phyloP scores from a whole-genome alignment of 805 yeast species.

The Lipomyces spencermartinsiae region DNA sequence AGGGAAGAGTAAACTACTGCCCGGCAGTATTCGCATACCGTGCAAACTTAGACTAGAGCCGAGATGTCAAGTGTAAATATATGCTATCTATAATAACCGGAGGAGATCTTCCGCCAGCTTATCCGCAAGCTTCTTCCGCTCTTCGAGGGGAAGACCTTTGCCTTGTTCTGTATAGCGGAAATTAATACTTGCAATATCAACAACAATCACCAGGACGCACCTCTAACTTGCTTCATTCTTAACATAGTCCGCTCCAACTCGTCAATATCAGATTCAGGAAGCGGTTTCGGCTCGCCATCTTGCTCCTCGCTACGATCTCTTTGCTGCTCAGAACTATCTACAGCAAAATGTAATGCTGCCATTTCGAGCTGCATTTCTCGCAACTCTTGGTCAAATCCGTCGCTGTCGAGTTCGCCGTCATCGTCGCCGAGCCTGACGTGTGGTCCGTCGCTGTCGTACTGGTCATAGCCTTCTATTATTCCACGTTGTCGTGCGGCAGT shows the following conservation, averaged over 20 bases:
- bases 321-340: constrained; percentile 14
- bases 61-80: not conserved
- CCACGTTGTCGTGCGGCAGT: not conserved
- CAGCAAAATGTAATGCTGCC: constrained; percentile 37
- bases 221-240: constrained; percentile 42
- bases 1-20: constrained; percentile 7
- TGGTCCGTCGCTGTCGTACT: constrained; percentile 13
- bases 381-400: constrained; percentile 31
- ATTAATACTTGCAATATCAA: not conserved
- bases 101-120: constrained; percentile 46
- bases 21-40: not conserved
- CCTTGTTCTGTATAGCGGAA: constrained; percentile 29
- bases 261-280: constrained; percentile 36
- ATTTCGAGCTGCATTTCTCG: constrained; percentile 37
- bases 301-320: constrained; percentile 16
- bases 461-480: constrained; percentile 13
- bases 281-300: constrained; percentile 21
- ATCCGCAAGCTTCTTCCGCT: constrained; percentile 46
- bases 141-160: constrained; percentile 40
- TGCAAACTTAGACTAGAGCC: not conserved
- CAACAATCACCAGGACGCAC: constrained; percentile 15
- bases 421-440: constrained; percentile 16
- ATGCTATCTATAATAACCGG: constrained; percentile 18
- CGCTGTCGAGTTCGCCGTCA: constrained; percentile 27
- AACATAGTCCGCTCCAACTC: constrained; percentile 44